Conservation (phyloP, 2,329 filamentous ascomycete species). For the Fusarium virguliforme region DNA sequence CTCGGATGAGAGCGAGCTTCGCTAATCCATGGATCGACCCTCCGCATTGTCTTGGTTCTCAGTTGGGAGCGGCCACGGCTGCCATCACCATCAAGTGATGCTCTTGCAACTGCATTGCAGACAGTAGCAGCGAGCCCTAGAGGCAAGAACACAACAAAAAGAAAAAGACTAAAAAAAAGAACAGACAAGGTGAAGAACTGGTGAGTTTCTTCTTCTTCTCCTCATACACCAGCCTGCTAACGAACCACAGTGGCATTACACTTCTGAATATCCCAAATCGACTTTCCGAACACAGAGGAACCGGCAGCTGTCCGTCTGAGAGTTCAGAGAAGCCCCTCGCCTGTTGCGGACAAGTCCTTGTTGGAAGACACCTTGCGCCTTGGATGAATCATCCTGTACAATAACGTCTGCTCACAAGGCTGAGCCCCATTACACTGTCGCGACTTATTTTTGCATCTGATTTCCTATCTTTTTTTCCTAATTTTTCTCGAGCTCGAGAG, state of each 20-base stretch:
- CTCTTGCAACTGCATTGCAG: neutral
- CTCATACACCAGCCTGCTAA: constrained; percentile 19
- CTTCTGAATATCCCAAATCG: constrained; percentile 11
- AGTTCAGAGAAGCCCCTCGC: constrained; percentile 20
- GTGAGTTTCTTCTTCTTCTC: constrained; percentile 16
- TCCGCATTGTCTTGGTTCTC: neutral
- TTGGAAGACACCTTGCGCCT: constrained; percentile 34
- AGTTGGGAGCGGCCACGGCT: neutral
- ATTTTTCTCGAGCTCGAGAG: neutral
- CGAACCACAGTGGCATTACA: constrained; percentile 9
- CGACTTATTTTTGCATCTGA: constrained; percentile 13
- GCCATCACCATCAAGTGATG: neutral
- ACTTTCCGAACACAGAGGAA: constrained; percentile 18
- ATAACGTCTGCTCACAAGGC: constrained; percentile 16
- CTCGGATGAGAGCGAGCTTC: constrained; percentile 11
- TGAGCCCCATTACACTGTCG: constrained; percentile 6
- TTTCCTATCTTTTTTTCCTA: constrained; percentile 31
- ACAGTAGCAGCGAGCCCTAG: neutral
- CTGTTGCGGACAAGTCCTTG: constrained; percentile 19
- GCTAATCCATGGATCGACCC: constrained; percentile 13
- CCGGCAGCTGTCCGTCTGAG: constrained; percentile 1
- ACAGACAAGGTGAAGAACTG: constrained; percentile 10
- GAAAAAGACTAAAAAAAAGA: neutral
- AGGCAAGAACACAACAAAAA: neutral
- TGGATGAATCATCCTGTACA: constrained; percentile 31